Base-by-base conservation (phyloP, 306 rosid genomes). In the Citrullus amarus region DNA sequence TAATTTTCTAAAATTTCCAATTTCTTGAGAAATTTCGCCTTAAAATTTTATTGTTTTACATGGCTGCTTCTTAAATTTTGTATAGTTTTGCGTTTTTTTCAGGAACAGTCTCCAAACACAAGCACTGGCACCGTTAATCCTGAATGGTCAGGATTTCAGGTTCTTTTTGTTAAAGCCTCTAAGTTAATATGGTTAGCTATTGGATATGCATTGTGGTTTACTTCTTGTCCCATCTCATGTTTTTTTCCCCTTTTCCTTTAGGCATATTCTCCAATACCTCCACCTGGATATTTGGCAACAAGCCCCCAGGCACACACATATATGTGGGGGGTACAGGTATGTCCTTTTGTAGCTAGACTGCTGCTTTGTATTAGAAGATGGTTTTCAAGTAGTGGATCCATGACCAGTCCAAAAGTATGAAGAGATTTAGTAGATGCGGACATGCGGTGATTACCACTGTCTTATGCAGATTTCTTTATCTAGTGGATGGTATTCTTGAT, bases 261-360 rank as follows among this genome's bases (percentile, higher is more conserved):
- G 99, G 96, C 99, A 59, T 95, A 91, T 82, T 91, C 99, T 87
- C 92, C 96, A 34, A 84, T 95, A 51, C 99, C 99, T 78, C 96
- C 98, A 11, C 99, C 88, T 81, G 97, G 97, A 61, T 95, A 80
- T 83, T 25, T 95, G 92, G 96, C 99, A 41, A 91, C 97, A 73
- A 92, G 90, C 80, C 99, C 96, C 69, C 99, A 95, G 78, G 93
- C 93, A 72, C 97, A 90, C 85, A 97, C 99, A 54, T 95, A 95
- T 85, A 89, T 95, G 97, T 92, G 99, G 99, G 99, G 99, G 36
- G 97, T 95, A 80, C 99, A 95, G 96, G 99, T 94, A 85, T 78
- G 53, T 77, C 8, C 2, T 56, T 39, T 43, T 38, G 56, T 20
- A 25, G 39, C 48, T 28, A n/a, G 28, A 60, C 66, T 51, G 76